A percentile compares a stretch with the other conserved stretches of the same genome.
These are phyloP conservation scores for Pontederia paniculata DNA, from an alignment of 176 grass and related monocot species.

Conservation along the genomic window DNA sequence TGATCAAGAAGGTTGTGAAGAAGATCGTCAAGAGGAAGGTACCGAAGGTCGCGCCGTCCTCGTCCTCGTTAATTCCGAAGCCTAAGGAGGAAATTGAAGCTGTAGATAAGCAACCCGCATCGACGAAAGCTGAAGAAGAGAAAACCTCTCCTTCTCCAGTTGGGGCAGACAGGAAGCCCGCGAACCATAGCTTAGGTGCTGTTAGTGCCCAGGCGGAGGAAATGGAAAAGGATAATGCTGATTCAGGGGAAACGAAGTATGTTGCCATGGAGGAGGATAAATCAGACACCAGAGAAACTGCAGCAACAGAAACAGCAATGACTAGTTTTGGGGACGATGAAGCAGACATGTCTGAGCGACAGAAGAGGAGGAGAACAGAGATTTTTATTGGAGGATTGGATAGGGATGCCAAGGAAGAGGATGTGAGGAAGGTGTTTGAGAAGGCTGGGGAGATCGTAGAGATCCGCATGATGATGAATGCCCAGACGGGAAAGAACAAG, in stretches of 20 bases:
- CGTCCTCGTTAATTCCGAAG: background rate
- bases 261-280: background rate
- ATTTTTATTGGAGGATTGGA: constrained; percentile 59
- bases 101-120: background rate
- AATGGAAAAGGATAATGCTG: background rate
- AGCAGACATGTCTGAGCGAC: constrained; percentile 25
- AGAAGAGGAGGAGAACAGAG: constrained; percentile 41
- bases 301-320: background rate
- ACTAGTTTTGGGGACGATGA: constrained; percentile 1
- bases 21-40: constrained; percentile 32
- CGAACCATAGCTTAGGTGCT: constrained; percentile 2
- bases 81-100: constrained; percentile 14
- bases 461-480: constrained; percentile 47
- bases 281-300: background rate
- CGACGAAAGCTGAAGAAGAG: background rate
- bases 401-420: constrained; percentile 37
- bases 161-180: background rate
- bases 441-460: constrained; percentile 39
- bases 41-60: constrained; percentile 12
- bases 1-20: constrained; percentile 32
- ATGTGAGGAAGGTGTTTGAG: constrained; percentile 31
- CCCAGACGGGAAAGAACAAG: constrained; percentile 34
- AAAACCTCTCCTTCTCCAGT: background rate
- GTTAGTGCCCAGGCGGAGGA: background rate
- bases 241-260: constrained; percentile 1